phyloP scores from a whole-genome alignment of 345 rosid species.

The Anastatica hierochuntica region DNA sequence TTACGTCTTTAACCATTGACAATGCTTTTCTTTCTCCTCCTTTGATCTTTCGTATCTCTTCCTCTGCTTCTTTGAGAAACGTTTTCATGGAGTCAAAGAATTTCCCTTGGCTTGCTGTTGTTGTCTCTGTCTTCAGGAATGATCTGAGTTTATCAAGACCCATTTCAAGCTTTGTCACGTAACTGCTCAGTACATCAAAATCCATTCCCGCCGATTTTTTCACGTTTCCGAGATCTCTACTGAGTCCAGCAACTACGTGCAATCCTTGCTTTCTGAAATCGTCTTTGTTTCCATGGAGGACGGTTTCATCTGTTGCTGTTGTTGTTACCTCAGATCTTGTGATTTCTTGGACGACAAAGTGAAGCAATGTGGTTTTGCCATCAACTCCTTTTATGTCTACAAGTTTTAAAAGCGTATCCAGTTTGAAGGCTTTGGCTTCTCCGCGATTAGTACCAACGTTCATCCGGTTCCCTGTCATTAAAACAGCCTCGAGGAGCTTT shows the following conservation, averaged over 20 bases:
- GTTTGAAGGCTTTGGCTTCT: conserved; percentile 91
- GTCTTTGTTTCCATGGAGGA: conserved; percentile 44
- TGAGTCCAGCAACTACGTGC: conserved; percentile 80
- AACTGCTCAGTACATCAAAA: conserved; percentile 81
- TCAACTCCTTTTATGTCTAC: conserved; percentile 93
- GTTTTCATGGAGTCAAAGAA: conserved; percentile 63
- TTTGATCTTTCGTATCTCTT: conserved; percentile 60
- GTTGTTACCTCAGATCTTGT: conserved; percentile 54
- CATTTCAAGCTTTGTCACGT: conserved; percentile 67
- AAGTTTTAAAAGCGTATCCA: conserved; percentile 95
- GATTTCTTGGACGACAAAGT: conserved; percentile 97
- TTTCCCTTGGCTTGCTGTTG: conserved; percentile 37
- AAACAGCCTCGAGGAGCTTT: conserved; percentile 94
- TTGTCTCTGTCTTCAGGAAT: conserved; percentile 60
- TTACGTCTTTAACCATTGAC: conserved; percentile 77
- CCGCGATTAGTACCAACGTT: conserved; percentile 97
- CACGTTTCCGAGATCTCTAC: conserved; percentile 75
- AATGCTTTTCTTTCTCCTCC: conserved; percentile 66
- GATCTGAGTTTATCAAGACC: conserved; percentile 70
- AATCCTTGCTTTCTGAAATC: conserved; percentile 81
- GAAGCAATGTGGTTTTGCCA: conserved; percentile 94
- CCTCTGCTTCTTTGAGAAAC: conserved; percentile 73
- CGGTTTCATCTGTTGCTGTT: conserved; percentile 33
- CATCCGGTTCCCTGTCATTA: conserved; percentile 90
- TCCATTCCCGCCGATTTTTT: conserved; percentile 96